Evolutionary conservation across 148 eudicot species (phyloP).

Genomic region (Cornus kousa): DNA sequence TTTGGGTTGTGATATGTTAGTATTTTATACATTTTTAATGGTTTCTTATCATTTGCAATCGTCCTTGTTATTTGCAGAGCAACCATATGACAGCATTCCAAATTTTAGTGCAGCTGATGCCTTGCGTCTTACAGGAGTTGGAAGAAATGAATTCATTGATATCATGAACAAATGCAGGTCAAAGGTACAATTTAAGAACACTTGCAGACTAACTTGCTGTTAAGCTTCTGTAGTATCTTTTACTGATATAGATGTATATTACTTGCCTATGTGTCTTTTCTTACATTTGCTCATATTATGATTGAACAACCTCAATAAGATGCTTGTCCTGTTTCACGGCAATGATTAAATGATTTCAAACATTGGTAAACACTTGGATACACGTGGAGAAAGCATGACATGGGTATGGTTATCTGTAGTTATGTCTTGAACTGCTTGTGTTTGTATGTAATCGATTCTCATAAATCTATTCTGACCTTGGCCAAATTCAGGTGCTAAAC

Average conservation of each 20-base stretch:
- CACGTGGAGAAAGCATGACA: too few species aligned
- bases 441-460: too few species aligned
- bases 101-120: slow-evolving; percentile 99
- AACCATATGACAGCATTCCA: slow-evolving; percentile 97
- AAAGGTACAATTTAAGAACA: slow-evolving; percentile 55
- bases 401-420: too few species aligned
- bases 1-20: background rate
- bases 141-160: slow-evolving; percentile 98
- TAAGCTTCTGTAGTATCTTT: background rate
- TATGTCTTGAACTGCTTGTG: too few species aligned
- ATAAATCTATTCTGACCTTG: too few species aligned
- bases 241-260: background rate
- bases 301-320: background rate
- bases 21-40: background rate
- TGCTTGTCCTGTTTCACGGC: background rate
- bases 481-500: too few species aligned
- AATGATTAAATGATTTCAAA: background rate
- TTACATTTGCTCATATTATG: background rate
- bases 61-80: slow-evolving; percentile 56
- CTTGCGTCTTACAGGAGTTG: slow-evolving; percentile 84
- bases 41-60: slow-evolving; percentile 1
- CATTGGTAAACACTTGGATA: too few species aligned
- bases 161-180: slow-evolving; percentile 99
- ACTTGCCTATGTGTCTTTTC: background rate
- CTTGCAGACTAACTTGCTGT: background rate